Evolutionary conservation across 2,329 filamentous ascomycete genomes (phyloP).

Genomic region (Fusarium camptoceras): DNA sequence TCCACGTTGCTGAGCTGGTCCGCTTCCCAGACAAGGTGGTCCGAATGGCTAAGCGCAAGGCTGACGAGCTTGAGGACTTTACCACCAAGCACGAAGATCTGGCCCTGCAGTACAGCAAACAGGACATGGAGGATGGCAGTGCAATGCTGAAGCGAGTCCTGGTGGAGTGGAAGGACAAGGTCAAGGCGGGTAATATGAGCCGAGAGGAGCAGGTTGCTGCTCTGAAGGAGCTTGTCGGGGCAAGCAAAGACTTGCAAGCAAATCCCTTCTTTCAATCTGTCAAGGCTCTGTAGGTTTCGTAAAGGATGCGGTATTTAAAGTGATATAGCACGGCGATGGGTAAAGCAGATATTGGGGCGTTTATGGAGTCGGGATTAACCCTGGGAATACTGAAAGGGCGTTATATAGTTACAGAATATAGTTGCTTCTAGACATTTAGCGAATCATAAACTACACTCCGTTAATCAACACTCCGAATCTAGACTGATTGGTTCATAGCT

Average conservation of each 20-base stretch:
- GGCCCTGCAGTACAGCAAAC: constrained; percentile 74
- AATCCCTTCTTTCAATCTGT: constrained; percentile 79
- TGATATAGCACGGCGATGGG: constrained; percentile 4
- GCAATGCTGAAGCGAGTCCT: constrained; percentile 85
- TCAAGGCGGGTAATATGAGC: constrained; percentile 68
- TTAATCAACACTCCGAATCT: neutral
- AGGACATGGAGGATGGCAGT: constrained; percentile 91
- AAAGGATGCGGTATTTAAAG: neutral
- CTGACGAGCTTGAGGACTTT: constrained; percentile 97
- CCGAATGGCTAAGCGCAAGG: constrained; percentile 99
- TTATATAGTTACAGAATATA: constrained; percentile 15
- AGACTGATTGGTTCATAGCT: neutral
- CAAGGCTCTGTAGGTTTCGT: constrained; percentile 60
- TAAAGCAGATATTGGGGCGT: constrained; percentile 20
- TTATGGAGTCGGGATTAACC: constrained; percentile 14
- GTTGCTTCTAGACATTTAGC: neutral
- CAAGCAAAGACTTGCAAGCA: constrained; percentile 71
- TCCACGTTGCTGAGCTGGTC: constrained; percentile 96
- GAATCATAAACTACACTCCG: constrained; percentile 10
- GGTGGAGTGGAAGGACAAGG: constrained; percentile 85
- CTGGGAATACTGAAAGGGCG: constrained; percentile 18
- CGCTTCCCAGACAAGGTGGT: constrained; percentile 97
- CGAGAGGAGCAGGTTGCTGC: constrained; percentile 81
- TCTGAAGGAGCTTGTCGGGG: constrained; percentile 82
- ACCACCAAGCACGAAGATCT: constrained; percentile 78